Percentiles rank a stretch among this genome's conserved stretches.
Conservation (phyloP, 495 filamentous ascomycete species). For the Trichoderma orchidacearum region DNA sequence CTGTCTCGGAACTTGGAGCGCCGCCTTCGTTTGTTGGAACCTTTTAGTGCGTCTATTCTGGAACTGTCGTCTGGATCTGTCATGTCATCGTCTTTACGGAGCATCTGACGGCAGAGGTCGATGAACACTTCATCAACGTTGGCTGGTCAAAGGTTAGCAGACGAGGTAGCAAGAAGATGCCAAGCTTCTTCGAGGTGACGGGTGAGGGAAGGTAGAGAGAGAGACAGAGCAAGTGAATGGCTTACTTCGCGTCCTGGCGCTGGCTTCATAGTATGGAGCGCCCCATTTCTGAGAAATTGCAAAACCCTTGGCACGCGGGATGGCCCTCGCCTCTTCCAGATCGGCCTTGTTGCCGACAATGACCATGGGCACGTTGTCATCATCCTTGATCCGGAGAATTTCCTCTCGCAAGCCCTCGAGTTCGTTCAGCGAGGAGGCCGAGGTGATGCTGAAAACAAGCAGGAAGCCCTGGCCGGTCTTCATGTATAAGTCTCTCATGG, state of each 20-base stretch:
- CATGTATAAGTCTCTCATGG: constrained; percentile 85
- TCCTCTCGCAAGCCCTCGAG: constrained; percentile 83
- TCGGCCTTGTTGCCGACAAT: constrained; percentile 98
- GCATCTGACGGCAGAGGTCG: constrained; percentile 86
- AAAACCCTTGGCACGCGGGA: constrained; percentile 74
- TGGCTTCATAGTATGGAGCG: constrained; percentile 91
- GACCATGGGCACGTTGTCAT: constrained; percentile 80
- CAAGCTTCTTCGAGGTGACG: not conserved
- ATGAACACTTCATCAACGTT: constrained; percentile 96
- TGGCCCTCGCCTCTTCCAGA: constrained; percentile 78
- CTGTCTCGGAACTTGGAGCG: constrained; percentile 8
- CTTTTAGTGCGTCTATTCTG: constrained; percentile 18
- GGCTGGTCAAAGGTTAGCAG: constrained; percentile 26
- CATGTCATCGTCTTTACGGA: constrained; percentile 49
- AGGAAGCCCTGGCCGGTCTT: constrained; percentile 94
- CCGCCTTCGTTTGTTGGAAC: constrained; percentile 12
- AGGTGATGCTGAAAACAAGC: constrained; percentile 94
- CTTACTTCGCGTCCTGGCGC: constrained; percentile 55
- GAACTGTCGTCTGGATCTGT: constrained; percentile 26
- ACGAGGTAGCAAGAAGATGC: not conserved
- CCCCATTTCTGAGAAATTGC: constrained; percentile 80
- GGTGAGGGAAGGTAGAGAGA: not conserved
- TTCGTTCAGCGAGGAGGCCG: constrained; percentile 70
- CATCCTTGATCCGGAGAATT: constrained; percentile 94
- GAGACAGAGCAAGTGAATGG: not conserved